phyloP scores from a whole-genome alignment of 106 monocot genomes.

The Vanilla planifolia region DNA sequence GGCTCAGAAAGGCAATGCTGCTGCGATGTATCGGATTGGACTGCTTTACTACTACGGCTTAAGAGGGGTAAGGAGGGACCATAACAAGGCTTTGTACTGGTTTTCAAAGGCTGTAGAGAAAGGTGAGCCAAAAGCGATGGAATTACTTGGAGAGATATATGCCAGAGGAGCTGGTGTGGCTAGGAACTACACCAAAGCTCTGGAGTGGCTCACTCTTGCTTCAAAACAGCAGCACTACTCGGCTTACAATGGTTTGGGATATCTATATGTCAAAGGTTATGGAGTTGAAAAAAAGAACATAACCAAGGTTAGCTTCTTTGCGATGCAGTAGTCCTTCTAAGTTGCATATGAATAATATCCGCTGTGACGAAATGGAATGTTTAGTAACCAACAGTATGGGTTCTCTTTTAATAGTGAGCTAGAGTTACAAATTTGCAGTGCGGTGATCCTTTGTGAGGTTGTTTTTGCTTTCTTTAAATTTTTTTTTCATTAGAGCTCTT shows the following conservation, averaged over 20 bases:
- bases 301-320: conserved; percentile 49
- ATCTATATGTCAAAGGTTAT: conserved; percentile 94
- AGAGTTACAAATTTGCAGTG: too few relatives aligned
- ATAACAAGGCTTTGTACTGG: conserved; percentile 64
- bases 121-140: conserved; percentile 71
- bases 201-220: conserved; percentile 75
- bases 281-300: conserved; percentile 83
- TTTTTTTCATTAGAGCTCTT: too few relatives aligned
- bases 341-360: neutral
- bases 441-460: too few relatives aligned
- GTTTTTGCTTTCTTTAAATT: too few relatives aligned
- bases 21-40: conserved; percentile 67
- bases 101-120: conserved; percentile 81
- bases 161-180: conserved; percentile 87
- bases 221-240: conserved; percentile 61
- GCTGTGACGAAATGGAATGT: neutral
- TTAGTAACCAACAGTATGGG: too few relatives aligned
- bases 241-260: conserved; percentile 89
- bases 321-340: neutral
- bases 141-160: conserved; percentile 92
- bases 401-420: too few relatives aligned
- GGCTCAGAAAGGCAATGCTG: conserved; percentile 67
- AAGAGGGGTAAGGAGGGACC: conserved; percentile 66
- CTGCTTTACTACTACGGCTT: conserved; percentile 85
- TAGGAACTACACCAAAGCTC: conserved; percentile 78